Base-by-base conservation (phyloP, 2,329 filamentous ascomycete species). In the Hypoxylon sp. region DNA sequence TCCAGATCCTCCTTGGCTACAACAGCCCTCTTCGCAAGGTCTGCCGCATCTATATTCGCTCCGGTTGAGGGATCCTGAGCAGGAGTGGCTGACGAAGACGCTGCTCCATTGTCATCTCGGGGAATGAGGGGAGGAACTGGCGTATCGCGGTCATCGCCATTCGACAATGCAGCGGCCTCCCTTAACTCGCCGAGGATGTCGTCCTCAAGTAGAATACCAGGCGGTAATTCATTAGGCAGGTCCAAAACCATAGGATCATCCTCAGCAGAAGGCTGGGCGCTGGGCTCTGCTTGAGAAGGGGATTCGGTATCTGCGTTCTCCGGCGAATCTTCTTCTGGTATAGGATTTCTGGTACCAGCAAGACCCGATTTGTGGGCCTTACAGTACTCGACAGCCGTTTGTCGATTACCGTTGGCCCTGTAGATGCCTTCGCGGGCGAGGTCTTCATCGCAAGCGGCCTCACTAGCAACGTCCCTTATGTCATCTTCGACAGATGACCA, bases 361-460 rank as follows among this genome's bases (percentile, higher is more conserved):
- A 85, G 77, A 44, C 87, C 83, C 58, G 84, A 81, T 48, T 78
- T 80, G 64, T 91, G 87, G 12, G 89, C 87, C 59, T 82, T 83
- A 74, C 92, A 96, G 76, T 98, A 98, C 59, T 96, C 91, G 32
- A 83, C 81, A 5, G 93, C 89, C 24, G 82, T 80, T 2, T 80
- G 76, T 3, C 78, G 72, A 55, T 85, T 85, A 59, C 93, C 92
- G 73, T 93, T 91, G 72, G 92, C 92, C 57, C 95, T 89, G 76
- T 93, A 97, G 0, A 96, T 80, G 28, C 92, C 93, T 78, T 98
- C 95, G 30, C 86, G 84, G 5, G 86, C 90, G 54, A 97, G 82
- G 11, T 87, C 86, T 44, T 85, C 80, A 20, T 71, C 48, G 38
- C 65, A 71, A 46, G 77, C 78, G 1, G 73, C 75, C 9, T 72